Conservation (phyloP, 2,329 filamentous ascomycete genomes). For the Alternaria sp. region DNA sequence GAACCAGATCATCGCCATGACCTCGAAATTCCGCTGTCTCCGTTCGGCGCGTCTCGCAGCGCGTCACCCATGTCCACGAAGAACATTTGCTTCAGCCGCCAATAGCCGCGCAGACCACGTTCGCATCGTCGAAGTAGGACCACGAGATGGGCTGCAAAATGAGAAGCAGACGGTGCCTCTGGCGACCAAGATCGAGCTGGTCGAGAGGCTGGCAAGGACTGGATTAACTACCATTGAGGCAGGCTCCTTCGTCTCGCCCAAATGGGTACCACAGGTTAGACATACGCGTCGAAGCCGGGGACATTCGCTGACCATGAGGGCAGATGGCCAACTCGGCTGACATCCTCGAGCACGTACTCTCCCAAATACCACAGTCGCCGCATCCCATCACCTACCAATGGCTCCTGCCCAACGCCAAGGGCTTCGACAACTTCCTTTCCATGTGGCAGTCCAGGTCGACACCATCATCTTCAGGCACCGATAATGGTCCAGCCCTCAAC, state of each 20-base stretch:
- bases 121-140: constrained; percentile 81
- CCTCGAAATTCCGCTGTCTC: constrained; percentile 41
- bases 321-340: constrained; percentile 82
- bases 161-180: constrained; percentile 76
- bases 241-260: constrained; percentile 82
- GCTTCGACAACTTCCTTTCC: constrained; percentile 69
- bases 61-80: constrained; percentile 39
- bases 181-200: constrained; percentile 77
- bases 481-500: constrained; percentile 52
- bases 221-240: constrained; percentile 79
- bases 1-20: constrained; percentile 29
- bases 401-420: constrained; percentile 79
- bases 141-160: constrained; percentile 87
- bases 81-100: constrained; percentile 46
- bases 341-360: constrained; percentile 74
- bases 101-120: constrained; percentile 54
- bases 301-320: constrained; percentile 50
- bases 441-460: constrained; percentile 58
- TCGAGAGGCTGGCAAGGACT: constrained; percentile 72
- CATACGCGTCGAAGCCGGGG: background rate
- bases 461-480: constrained; percentile 44
- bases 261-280: constrained; percentile 80
- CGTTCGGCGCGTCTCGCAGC: constrained; percentile 48
- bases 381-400: constrained; percentile 76
- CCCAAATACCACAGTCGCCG: constrained; percentile 62